Evolutionary conservation across 176 grass and related monocot genomes (phyloP).

Genomic region (Thinopyrum elongatum): DNA sequence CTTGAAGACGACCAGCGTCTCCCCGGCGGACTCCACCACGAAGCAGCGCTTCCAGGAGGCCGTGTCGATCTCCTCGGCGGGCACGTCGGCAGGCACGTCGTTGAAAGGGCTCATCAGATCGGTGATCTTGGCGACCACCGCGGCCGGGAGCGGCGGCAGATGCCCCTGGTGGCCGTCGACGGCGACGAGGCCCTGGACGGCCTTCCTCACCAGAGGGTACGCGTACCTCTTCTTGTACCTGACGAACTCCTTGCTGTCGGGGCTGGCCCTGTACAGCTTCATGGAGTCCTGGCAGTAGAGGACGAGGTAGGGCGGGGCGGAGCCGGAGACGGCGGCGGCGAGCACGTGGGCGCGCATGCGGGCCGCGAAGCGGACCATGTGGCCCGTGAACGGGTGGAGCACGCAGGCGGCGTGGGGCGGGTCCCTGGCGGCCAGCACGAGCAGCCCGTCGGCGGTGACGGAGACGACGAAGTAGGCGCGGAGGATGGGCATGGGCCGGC

Average conservation of each 20-base stretch:
- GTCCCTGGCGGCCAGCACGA: not conserved
- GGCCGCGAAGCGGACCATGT: not conserved
- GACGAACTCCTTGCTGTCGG: not conserved
- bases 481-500: not conserved
- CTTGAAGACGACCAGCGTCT: not conserved
- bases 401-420: not conserved
- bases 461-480: not conserved
- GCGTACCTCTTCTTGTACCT: not conserved
- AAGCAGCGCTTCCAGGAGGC: not conserved
- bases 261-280: not conserved
- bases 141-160: not conserved
- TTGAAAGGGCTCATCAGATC: not conserved
- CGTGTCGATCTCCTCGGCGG: not conserved
- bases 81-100: not conserved
- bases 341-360: not conserved
- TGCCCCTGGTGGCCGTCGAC: not conserved
- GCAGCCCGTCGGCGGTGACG: not conserved
- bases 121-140: not conserved
- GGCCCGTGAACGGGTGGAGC: not conserved
- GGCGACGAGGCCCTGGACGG: not conserved
- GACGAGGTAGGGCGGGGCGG: not conserved
- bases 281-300: not conserved
- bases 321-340: not conserved
- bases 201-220: not conserved
- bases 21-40: not conserved